Percentiles rank a stretch among this genome's conserved stretches.
phyloP scores from a whole-genome alignment of 2,329 filamentous ascomycete genomes.

The Pleoardoris graminearum region DNA sequence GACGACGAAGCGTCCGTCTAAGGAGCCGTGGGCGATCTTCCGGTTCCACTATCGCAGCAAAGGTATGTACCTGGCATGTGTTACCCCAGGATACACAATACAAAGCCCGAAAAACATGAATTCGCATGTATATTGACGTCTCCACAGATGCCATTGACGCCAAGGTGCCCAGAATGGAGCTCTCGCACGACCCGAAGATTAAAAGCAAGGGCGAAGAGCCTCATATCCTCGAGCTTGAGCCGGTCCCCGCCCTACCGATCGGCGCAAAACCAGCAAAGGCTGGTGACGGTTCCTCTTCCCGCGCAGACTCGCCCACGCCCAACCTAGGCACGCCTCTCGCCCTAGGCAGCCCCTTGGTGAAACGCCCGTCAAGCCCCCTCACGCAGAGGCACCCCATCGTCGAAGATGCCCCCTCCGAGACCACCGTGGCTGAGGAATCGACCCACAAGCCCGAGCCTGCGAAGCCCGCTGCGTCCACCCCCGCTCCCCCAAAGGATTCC shows the following conservation, averaged over 20 bases:
- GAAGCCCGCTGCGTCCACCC: not conserved
- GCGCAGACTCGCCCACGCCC: conserved; percentile 11
- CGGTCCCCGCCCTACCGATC: conserved; percentile 15
- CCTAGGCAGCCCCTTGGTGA: not conserved
- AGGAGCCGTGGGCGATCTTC: conserved; percentile 45
- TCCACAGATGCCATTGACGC: conserved; percentile 22
- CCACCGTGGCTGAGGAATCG: not conserved
- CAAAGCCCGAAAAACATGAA: too few species aligned
- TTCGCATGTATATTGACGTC: not conserved
- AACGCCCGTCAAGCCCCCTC: not conserved
- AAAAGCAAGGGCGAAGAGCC: conserved; percentile 11
- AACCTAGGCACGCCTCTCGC: not conserved
- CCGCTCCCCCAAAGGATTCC: not conserved
- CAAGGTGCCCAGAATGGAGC: conserved; percentile 1
- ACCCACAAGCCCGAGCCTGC: not conserved
- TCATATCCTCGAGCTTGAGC: conserved; percentile 19
- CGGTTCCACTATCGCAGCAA: conserved; percentile 48
- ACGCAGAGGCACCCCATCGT: not conserved
- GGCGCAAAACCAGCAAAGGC: conserved; percentile 13
- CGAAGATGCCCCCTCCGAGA: not conserved
- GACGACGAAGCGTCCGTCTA: conserved; percentile 32
- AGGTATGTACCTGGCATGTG: conserved; percentile 13
- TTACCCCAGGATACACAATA: not conserved
- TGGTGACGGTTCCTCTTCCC: conserved; percentile 15
- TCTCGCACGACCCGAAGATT: conserved; percentile 13